Conservation (phyloP, 768 basidiomycete genomes). For the Scleroderma bovista region DNA sequence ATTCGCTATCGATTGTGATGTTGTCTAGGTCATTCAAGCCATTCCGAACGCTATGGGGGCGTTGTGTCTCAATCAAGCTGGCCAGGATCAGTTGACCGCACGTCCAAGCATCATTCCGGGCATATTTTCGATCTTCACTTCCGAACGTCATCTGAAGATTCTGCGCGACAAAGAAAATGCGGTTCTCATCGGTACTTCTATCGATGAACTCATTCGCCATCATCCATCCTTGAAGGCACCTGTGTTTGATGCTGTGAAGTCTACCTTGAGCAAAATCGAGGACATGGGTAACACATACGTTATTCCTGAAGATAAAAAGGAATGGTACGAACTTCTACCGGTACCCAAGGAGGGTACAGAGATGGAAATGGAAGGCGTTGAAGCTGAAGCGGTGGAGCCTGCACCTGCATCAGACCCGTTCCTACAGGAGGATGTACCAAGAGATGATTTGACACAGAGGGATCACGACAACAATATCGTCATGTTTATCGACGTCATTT, state of each 20-base stretch:
- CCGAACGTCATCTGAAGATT: conserved; percentile 74
- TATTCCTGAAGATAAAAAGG: conserved; percentile 51
- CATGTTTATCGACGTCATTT: conserved; percentile 73
- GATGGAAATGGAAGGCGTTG: conserved; percentile 46
- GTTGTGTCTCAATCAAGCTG: conserved; percentile 87
- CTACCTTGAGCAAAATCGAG: conserved; percentile 68
- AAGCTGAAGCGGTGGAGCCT: conserved; percentile 13
- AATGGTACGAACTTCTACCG: conserved; percentile 61
- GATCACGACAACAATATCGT: conserved; percentile 73
- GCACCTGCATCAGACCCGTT: conserved; percentile 18
- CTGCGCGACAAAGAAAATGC: conserved; percentile 92
- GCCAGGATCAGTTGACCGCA: conserved; percentile 72
- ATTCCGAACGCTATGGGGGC: conserved; percentile 96
- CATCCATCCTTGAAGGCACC: conserved; percentile 81
- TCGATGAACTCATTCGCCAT: conserved; percentile 95
- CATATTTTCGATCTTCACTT: conserved; percentile 83
- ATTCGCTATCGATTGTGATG: neutral
- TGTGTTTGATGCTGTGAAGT: conserved; percentile 73
- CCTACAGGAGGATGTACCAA: conserved; percentile 12
- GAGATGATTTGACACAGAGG: conserved; percentile 37
- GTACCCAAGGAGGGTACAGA: conserved; percentile 26
- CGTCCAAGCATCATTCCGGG: conserved; percentile 80
- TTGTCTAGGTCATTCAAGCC: conserved; percentile 74
- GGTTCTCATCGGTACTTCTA: conserved; percentile 77
- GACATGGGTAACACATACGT: conserved; percentile 59